A percentile compares a stretch with the other conserved stretches of the same genome.
phyloP scores from a whole-genome alignment of 345 rosid species.

The Gossypium herbaceum region DNA sequence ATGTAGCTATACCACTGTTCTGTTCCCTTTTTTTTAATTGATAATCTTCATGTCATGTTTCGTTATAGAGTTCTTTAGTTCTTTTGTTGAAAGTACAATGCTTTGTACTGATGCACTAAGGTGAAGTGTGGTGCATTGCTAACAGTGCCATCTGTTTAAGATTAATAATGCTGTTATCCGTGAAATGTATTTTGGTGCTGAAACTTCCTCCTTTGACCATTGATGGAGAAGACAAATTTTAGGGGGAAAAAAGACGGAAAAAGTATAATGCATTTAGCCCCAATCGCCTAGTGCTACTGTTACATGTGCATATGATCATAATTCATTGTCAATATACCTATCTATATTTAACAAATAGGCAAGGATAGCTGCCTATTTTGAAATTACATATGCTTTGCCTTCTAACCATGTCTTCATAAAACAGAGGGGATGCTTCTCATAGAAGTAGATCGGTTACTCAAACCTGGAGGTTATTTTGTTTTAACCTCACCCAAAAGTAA shows the following conservation, averaged over 20 bases:
- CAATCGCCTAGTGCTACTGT: neutral
- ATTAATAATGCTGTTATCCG: neutral
- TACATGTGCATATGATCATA: neutral
- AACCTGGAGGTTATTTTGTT: conserved; percentile 95
- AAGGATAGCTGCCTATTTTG: neutral
- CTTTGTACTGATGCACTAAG: neutral
- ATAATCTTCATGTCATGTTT: neutral
- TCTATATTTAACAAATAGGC: conserved; percentile 1
- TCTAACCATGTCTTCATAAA: conserved; percentile 24
- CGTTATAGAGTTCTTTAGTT: neutral
- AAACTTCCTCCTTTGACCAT: neutral
- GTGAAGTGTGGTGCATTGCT: neutral
- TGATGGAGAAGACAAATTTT: neutral
- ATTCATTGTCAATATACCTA: neutral
- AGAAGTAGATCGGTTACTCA: conserved; percentile 90
- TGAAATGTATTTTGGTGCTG: neutral
- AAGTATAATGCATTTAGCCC: neutral
- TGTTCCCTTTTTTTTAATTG: neutral
- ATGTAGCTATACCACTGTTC: neutral
- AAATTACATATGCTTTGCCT: conserved; percentile 5
- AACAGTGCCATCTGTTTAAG: neutral
- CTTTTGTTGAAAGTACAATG: neutral
- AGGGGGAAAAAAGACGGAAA: neutral
- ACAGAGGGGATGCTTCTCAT: conserved; percentile 84
- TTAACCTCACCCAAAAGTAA: conserved; percentile 69